Conservation (phyloP, 2,329 filamentous ascomycete species). For the Cryphonectria nitschkei region DNA sequence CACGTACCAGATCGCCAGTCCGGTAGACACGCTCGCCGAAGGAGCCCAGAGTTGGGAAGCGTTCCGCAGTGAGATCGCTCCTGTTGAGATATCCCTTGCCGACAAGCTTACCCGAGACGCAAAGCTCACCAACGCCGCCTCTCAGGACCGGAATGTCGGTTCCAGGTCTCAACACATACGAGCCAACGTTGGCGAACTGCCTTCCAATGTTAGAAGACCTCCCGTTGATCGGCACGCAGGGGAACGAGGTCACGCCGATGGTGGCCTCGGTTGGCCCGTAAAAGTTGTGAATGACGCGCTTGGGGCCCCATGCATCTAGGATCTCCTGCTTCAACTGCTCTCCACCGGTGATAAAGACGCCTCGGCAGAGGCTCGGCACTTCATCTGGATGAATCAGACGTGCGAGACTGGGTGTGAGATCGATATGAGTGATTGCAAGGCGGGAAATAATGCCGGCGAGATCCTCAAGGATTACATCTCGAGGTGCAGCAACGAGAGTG, state of each 20-base stretch:
- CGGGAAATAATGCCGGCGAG: constrained; percentile 71
- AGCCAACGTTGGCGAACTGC: constrained; percentile 86
- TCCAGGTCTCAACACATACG: constrained; percentile 73
- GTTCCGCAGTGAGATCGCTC: constrained; percentile 73
- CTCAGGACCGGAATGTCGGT: constrained; percentile 73
- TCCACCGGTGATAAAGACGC: constrained; percentile 92
- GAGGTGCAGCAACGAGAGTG: constrained; percentile 77
- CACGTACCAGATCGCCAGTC: constrained; percentile 84
- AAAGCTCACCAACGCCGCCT: constrained; percentile 85
- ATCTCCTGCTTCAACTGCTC: constrained; percentile 90
- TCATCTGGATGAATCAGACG: constrained; percentile 77
- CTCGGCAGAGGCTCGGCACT: constrained; percentile 76
- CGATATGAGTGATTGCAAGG: constrained; percentile 84
- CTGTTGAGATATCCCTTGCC: constrained; percentile 88
- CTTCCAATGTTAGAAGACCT: constrained; percentile 86
- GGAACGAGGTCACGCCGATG: constrained; percentile 89
- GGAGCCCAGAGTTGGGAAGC: constrained; percentile 68
- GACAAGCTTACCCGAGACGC: constrained; percentile 83
- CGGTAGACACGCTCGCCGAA: constrained; percentile 73
- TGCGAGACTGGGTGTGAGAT: constrained; percentile 87
- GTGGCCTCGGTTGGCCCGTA: constrained; percentile 93
- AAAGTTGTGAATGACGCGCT: constrained; percentile 85
- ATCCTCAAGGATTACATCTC: constrained; percentile 85
- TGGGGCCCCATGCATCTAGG: constrained; percentile 79
- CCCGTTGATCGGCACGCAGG: constrained; percentile 76